phyloP scores from a whole-genome alignment of 495 filamentous ascomycete genomes.

The Recurvomyces mirabilis region DNA sequence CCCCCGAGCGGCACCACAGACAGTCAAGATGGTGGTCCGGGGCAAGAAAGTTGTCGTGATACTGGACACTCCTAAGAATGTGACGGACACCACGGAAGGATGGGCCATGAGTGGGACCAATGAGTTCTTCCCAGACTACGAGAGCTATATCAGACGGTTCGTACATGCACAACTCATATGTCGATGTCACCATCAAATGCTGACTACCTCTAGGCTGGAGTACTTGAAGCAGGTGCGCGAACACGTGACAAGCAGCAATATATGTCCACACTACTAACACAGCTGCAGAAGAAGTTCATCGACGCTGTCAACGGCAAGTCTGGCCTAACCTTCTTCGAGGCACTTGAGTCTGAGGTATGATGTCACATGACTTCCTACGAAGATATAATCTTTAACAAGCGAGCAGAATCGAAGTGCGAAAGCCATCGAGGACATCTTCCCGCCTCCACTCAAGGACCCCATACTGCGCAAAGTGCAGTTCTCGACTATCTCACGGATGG shows the following conservation, averaged over 20 bases:
- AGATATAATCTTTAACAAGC: background rate
- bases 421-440: conserved; percentile 84
- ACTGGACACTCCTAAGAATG: conserved; percentile 56
- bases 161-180: conserved; percentile 24
- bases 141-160: conserved; percentile 72
- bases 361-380: background rate
- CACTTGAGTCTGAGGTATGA: conserved; percentile 81
- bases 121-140: conserved; percentile 83
- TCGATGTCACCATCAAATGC: conserved; percentile 5
- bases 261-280: no score
- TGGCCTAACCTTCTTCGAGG: conserved; percentile 86
- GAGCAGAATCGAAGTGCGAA: conserved; percentile 66
- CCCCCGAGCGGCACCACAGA: background rate
- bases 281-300: conserved; percentile 66
- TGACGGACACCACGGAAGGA: conserved; percentile 73
- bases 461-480: conserved; percentile 86
- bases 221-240: conserved; percentile 84
- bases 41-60: conserved; percentile 93
- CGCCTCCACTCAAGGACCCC: conserved; percentile 81
- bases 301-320: conserved; percentile 93
- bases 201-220: conserved; percentile 54
- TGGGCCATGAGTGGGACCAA: conserved; percentile 85
- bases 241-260: no score
- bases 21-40: conserved; percentile 61
- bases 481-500: conserved; percentile 78